A percentile compares a stretch with the other conserved stretches of the same genome.
Conservation (phyloP, 2,329 filamentous ascomycete species). For the Penicillium fuscoglaucum region DNA sequence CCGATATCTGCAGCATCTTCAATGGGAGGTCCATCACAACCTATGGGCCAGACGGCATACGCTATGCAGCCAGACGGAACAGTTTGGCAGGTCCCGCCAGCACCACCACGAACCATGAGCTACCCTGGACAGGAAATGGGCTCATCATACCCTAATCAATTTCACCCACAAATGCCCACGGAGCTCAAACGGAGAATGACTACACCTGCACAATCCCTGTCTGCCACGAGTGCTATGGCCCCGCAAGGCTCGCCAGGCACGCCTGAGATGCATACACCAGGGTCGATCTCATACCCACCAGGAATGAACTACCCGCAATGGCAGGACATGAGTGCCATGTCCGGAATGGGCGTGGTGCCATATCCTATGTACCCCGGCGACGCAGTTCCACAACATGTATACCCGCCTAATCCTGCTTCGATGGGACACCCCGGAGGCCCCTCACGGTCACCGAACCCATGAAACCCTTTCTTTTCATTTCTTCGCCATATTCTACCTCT, state of each 20-base stretch:
- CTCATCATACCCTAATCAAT: slow-evolving; percentile 31
- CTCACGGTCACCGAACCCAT: slow-evolving; percentile 29
- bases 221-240: slow-evolving; percentile 18
- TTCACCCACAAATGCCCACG: slow-evolving; percentile 30
- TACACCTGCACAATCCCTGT: slow-evolving; percentile 33
- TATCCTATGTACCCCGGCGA: slow-evolving; percentile 37
- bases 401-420: slow-evolving; percentile 27
- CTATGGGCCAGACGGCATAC: slow-evolving; percentile 33
- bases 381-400: slow-evolving; percentile 27
- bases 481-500: background rate
- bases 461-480: slow-evolving; percentile 2
- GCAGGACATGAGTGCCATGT: slow-evolving; percentile 33
- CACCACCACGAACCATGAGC: slow-evolving; percentile 34
- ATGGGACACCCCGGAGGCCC: slow-evolving; percentile 35
- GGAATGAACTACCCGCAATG: slow-evolving; percentile 34
- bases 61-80: slow-evolving; percentile 40
- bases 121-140: slow-evolving; percentile 37
- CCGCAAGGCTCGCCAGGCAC: slow-evolving; percentile 28
- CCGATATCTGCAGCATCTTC: slow-evolving; percentile 34
- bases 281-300: slow-evolving; percentile 35
- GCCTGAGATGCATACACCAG: slow-evolving; percentile 29
- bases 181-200: slow-evolving; percentile 42
- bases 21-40: slow-evolving; percentile 34
- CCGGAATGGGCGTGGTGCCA: slow-evolving; percentile 33
- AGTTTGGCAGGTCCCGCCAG: slow-evolving; percentile 36